Evolutionary conservation across 371 early-diverging fungal genomes (phyloP).

Genomic region (Apophysomyces trapeziformis): DNA sequence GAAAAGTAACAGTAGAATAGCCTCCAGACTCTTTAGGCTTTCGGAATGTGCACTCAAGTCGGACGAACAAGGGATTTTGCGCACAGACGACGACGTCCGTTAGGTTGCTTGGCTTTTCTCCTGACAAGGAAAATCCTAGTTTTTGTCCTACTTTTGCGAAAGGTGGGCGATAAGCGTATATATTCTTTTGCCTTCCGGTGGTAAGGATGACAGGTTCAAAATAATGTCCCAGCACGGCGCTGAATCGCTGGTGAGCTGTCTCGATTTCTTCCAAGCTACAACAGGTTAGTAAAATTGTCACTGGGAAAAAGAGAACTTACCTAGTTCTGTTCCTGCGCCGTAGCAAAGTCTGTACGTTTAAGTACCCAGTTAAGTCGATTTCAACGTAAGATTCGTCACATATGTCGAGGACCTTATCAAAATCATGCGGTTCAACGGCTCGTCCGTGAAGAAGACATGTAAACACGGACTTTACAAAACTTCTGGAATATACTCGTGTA

Average conservation of each 20-base stretch:
- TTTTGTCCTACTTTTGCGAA: conserved; percentile 52
- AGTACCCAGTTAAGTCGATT: conserved; percentile 74
- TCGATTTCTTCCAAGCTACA: conserved; percentile 46
- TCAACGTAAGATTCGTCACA: conserved; percentile 71
- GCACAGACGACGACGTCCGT: conserved; percentile 63
- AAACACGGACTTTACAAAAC: conserved; percentile 69
- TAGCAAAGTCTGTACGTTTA: conserved; percentile 70
- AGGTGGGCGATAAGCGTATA: conserved; percentile 71
- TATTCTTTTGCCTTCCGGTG: conserved; percentile 48
- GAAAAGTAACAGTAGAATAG: conserved; percentile 49
- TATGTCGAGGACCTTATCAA: conserved; percentile 64
- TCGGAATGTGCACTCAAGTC: conserved; percentile 69
- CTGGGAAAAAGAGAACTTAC: conserved; percentile 13
- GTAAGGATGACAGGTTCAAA: conserved; percentile 66
- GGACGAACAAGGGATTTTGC: conserved; percentile 65
- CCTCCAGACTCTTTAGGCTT: conserved; percentile 52
- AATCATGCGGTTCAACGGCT: conserved; percentile 58
- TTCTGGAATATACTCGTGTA: conserved; percentile 53
- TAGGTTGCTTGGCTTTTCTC: conserved; percentile 50
- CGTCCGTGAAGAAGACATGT: conserved; percentile 67
- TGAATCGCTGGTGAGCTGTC: conserved; percentile 59
- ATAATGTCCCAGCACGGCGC: conserved; percentile 61
- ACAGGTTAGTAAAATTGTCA: neutral
- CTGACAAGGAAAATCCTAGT: conserved; percentile 37
- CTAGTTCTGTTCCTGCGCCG: conserved; percentile 25